Percentiles rank a stretch among this genome's conserved stretches.
These are phyloP conservation scores for Penicillium sp. DNA, from an alignment of 2,329 filamentous ascomycete species.

Conservation along the genomic window DNA sequence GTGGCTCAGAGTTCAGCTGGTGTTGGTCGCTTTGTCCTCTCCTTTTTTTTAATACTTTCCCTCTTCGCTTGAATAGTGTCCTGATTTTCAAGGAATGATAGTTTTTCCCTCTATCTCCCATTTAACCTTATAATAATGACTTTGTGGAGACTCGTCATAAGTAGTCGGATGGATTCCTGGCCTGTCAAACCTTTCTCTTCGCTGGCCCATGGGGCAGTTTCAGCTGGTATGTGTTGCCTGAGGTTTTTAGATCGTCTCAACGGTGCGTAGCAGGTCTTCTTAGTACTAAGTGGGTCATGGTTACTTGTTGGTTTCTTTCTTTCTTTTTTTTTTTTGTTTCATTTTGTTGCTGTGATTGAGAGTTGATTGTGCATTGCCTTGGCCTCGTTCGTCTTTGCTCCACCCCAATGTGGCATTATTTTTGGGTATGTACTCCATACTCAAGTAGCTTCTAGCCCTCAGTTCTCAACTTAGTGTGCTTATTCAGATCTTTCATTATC, in stretches of 20 bases:
- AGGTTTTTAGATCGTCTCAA: constrained; percentile 5
- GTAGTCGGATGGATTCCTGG: constrained; percentile 6
- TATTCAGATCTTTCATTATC: no score
- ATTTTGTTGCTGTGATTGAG: background rate
- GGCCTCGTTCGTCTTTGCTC: background rate
- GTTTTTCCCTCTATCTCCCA: background rate
- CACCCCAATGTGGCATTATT: constrained; percentile 6
- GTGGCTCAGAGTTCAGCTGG: constrained; percentile 31
- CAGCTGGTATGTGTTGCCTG: constrained; percentile 10
- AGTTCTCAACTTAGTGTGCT: background rate
- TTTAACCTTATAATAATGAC: constrained; percentile 20
- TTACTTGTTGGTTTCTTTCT: background rate
- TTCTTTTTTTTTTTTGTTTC: constrained; percentile 8
- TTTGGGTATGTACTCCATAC: no score
- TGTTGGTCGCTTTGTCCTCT: constrained; percentile 23
- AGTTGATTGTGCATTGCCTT: background rate
- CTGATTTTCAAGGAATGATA: constrained; percentile 16
- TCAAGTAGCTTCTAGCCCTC: background rate
- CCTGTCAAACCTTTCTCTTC: constrained; percentile 1
- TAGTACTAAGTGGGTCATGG: background rate
- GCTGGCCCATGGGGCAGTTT: constrained; percentile 2
- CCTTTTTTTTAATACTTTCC: constrained; percentile 1
- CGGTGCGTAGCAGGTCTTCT: background rate
- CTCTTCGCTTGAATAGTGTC: background rate
- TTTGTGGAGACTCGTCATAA: constrained; percentile 9